Evolutionary conservation across 192 early-diverging fungal genomes (phyloP).

Genomic region (Chytriomyces hyalinus): DNA sequence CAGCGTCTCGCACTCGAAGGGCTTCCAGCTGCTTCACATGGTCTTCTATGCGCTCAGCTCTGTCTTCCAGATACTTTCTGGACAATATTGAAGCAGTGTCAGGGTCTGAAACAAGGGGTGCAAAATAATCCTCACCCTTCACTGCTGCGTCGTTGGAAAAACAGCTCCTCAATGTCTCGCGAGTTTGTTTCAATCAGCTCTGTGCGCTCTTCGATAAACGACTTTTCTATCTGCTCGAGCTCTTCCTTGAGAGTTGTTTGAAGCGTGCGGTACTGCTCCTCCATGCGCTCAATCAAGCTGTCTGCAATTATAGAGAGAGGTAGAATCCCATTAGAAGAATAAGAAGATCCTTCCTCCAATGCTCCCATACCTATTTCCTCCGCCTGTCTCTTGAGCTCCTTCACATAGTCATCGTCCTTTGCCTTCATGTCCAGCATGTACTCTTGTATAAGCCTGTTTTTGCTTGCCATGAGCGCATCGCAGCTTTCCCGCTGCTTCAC

Average conservation of each 20-base stretch:
- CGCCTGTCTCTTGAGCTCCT: conserved; percentile 64
- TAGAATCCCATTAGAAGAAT: not conserved
- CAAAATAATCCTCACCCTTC: conserved; percentile 49
- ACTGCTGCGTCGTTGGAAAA: conserved; percentile 48
- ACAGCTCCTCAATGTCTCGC: conserved; percentile 53
- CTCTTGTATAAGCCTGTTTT: conserved; percentile 59
- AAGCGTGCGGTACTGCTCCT: conserved; percentile 54
- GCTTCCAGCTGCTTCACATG: conserved; percentile 59
- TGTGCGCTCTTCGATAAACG: conserved; percentile 61
- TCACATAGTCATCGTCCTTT: conserved; percentile 67
- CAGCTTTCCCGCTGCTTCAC: conserved; percentile 53
- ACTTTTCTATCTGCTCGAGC: conserved; percentile 60
- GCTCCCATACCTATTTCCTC: conserved; percentile 60
- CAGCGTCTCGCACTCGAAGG: conserved; percentile 60
- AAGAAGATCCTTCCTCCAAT: not conserved
- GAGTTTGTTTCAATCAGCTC: conserved; percentile 58
- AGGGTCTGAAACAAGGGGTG: not conserved
- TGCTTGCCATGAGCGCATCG: conserved; percentile 48
- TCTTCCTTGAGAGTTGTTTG: conserved; percentile 57
- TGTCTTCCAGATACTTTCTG: conserved; percentile 59
- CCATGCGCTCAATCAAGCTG: conserved; percentile 61
- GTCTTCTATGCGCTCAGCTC: conserved; percentile 59
- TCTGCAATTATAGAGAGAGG: conserved; percentile 33
- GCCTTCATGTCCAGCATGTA: conserved; percentile 59
- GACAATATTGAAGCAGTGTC: not conserved